A percentile compares a stretch with the other conserved stretches of the same genome.
phyloP scores from a whole-genome alignment of 2,329 filamentous ascomycete genomes.

The Rhinocladiella mackenziei region DNA sequence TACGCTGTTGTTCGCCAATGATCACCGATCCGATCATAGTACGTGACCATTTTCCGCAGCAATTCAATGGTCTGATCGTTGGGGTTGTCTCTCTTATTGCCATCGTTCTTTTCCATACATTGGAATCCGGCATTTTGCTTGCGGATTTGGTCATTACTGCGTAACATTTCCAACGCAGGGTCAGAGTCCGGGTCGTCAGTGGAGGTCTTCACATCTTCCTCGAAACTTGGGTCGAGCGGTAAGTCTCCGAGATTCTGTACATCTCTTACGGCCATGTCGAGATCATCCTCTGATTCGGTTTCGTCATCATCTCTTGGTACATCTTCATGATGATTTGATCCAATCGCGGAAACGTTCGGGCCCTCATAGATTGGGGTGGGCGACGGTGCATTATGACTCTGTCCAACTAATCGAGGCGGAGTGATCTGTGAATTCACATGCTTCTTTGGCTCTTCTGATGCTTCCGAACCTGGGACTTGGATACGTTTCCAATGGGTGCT shows the following conservation, averaged over 20 bases:
- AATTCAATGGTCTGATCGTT: slow-evolving; percentile 73
- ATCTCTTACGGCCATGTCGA: slow-evolving; percentile 34
- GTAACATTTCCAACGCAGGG: not conserved
- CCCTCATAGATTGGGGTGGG: too few relatives aligned
- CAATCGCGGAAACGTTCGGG: too few relatives aligned
- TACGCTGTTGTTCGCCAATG: slow-evolving; percentile 73
- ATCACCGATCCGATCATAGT: slow-evolving; percentile 72
- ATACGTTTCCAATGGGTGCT: slow-evolving; percentile 60
- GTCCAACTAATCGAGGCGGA: not conserved
- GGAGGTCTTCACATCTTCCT: not conserved
- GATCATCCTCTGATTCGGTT: slow-evolving; percentile 12
- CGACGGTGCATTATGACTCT: not conserved
- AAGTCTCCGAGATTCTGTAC: slow-evolving; percentile 8
- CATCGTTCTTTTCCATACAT: slow-evolving; percentile 57
- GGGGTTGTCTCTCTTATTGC: slow-evolving; percentile 53
- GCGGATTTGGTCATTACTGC: not conserved
- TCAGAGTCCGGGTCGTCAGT: slow-evolving; percentile 1
- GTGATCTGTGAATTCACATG: not conserved
- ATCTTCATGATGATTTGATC: too few relatives aligned
- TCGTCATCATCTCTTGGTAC: too few relatives aligned
- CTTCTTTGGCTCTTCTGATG: not conserved
- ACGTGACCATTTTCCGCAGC: slow-evolving; percentile 71
- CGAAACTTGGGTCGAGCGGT: slow-evolving; percentile 2
- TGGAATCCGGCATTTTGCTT: slow-evolving; percentile 46
- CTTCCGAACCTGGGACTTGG: slow-evolving; percentile 38